phyloP scores from a whole-genome alignment of 768 basidiomycete genomes.

The Trametes villosa region DNA sequence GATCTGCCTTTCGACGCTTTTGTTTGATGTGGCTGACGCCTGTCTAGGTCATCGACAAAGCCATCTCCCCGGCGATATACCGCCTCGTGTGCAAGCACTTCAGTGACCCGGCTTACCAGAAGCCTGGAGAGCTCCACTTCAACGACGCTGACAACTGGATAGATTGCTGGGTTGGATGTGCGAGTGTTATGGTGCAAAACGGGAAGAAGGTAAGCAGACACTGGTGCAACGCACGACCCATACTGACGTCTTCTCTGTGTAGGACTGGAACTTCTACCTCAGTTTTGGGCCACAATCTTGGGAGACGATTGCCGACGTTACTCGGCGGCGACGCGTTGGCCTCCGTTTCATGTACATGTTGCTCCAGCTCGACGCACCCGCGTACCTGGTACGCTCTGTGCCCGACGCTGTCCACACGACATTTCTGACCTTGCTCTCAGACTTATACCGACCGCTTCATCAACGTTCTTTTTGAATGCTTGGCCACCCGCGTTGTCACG shows the following conservation, averaged over 20 bases:
- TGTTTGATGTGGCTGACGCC: not conserved
- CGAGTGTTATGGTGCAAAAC: conserved; percentile 61
- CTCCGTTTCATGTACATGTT: conserved; percentile 63
- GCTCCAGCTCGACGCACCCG: conserved; percentile 60
- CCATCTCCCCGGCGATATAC: conserved; percentile 58
- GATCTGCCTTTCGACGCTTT: not conserved
- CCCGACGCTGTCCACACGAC: not conserved
- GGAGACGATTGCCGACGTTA: conserved; percentile 55
- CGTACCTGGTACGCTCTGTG: conserved; percentile 56
- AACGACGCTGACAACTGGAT: conserved; percentile 59
- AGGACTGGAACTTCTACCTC: conserved; percentile 70
- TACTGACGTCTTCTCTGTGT: not conserved
- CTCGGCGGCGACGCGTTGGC: conserved; percentile 60
- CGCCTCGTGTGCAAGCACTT: conserved; percentile 56
- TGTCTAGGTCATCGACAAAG: conserved; percentile 51
- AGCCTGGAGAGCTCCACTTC: conserved; percentile 20
- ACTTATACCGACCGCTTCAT: conserved; percentile 53
- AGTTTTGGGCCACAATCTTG: conserved; percentile 55
- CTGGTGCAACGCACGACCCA: not conserved
- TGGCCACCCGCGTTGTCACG: conserved; percentile 51
- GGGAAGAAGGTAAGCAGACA: conserved; percentile 41
- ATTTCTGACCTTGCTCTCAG: conserved; percentile 36
- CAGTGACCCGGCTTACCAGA: conserved; percentile 36
- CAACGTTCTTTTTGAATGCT: conserved; percentile 53
- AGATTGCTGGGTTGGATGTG: conserved; percentile 77